These are phyloP conservation scores for Megacollybia marginata DNA, from an alignment of 768 basidiomycete genomes.

Conservation along the genomic window DNA sequence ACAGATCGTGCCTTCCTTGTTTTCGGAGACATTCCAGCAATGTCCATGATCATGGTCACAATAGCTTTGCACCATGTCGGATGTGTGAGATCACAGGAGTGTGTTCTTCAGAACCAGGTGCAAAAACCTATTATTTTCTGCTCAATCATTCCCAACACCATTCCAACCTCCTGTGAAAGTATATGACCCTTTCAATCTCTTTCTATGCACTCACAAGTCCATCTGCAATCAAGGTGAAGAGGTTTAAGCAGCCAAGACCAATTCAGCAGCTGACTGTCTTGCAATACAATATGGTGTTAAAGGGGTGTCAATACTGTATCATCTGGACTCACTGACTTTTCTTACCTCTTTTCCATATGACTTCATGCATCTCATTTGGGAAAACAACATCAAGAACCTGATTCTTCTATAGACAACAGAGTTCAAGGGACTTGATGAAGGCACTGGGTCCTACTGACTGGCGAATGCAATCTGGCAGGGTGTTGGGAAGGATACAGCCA, in stretches of 20 bases:
- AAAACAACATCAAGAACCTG: slow-evolving; percentile 10
- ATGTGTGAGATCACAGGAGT: slow-evolving; percentile 28
- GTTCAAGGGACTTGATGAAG: slow-evolving; percentile 11
- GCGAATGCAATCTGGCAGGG: not conserved
- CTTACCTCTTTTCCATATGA: slow-evolving; percentile 7
- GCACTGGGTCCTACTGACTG: slow-evolving; percentile 3
- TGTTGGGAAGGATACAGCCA: slow-evolving; percentile 8
- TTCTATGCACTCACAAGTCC: no score
- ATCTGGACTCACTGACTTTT: slow-evolving; percentile 6
- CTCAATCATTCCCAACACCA: no score
- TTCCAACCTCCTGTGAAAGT: no score
- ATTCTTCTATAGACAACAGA: slow-evolving; percentile 9
- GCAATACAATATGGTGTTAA: slow-evolving; percentile 1
- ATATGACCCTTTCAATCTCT: no score
- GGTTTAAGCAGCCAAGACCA: no score
- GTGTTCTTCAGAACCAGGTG: not conserved
- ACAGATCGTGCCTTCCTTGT: slow-evolving; percentile 2
- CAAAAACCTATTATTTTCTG: slow-evolving; percentile 13
- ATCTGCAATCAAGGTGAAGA: no score
- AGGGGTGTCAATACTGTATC: slow-evolving; percentile 4
- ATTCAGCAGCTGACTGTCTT: slow-evolving; percentile 3
- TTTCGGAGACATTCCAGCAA: slow-evolving; percentile 27
- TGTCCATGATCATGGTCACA: slow-evolving; percentile 20
- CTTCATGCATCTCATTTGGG: slow-evolving; percentile 11
- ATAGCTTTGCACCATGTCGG: slow-evolving; percentile 22